Evolutionary conservation across 495 filamentous ascomycete genomes (phyloP).

Genomic region (Lepidopterella palustris): DNA sequence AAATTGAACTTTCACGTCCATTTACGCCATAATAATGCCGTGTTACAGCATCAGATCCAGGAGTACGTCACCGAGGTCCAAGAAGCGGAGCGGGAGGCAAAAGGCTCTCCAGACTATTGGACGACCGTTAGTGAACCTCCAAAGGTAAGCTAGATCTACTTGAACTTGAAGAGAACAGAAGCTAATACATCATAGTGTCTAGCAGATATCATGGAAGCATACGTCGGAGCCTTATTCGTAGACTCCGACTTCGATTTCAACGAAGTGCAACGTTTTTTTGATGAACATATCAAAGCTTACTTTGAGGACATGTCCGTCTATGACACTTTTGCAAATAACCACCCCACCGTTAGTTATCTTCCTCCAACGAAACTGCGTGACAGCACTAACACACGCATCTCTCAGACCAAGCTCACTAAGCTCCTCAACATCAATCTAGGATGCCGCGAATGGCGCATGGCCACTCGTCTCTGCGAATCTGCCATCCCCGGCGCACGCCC

Average conservation of each 20-base stretch:
- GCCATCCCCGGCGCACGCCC: constrained; percentile 40
- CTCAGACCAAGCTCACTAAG: constrained; percentile 49
- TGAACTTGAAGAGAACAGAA: background rate
- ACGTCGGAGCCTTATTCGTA: constrained; percentile 84
- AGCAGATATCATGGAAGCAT: constrained; percentile 83
- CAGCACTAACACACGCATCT: too few species aligned
- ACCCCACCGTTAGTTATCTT: too few species aligned
- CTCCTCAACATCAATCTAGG: constrained; percentile 46
- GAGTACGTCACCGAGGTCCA: constrained; percentile 64
- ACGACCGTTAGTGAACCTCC: constrained; percentile 60
- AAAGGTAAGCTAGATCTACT: constrained; percentile 37
- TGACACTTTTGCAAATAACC: constrained; percentile 81
- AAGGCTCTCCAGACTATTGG: constrained; percentile 76
- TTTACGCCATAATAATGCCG: constrained; percentile 54
- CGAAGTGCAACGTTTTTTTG: constrained; percentile 71
- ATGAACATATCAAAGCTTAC: constrained; percentile 60
- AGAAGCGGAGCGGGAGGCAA: constrained; percentile 47
- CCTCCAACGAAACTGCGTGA: too few species aligned
- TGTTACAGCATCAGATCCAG: constrained; percentile 55
- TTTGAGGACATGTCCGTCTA: constrained; percentile 88
- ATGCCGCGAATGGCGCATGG: constrained; percentile 51
- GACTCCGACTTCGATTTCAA: constrained; percentile 77
- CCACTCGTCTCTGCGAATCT: constrained; percentile 44
- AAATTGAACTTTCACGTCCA: constrained; percentile 69
- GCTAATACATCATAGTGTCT: constrained; percentile 44